Percentiles rank a stretch among this genome's conserved stretches.
Conservation (phyloP, 352 stramenopile species). For the Phytopythium oedochilum region DNA sequence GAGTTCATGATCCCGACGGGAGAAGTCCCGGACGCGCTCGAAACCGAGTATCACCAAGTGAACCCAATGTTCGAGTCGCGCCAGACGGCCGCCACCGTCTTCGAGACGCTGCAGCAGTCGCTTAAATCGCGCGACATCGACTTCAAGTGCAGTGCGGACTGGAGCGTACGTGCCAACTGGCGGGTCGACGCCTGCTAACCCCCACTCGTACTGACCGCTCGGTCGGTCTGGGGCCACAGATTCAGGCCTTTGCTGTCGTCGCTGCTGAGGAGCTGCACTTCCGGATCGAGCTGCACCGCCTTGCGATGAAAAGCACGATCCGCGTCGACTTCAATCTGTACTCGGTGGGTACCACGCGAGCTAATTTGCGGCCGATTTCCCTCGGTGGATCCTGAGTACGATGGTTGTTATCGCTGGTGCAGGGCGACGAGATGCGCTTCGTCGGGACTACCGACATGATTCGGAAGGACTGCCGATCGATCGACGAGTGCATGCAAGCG, state of each 20-base stretch:
- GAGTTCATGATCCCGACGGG: constrained; percentile 31
- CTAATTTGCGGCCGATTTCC: background rate
- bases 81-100: constrained; percentile 37
- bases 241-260: constrained; percentile 57
- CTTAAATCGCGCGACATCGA: constrained; percentile 44
- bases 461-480: constrained; percentile 44
- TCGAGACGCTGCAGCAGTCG: constrained; percentile 40
- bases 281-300: constrained; percentile 46
- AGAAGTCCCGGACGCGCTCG: constrained; percentile 44
- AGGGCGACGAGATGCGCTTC: constrained; percentile 70
- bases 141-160: constrained; percentile 42
- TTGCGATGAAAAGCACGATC: constrained; percentile 43
- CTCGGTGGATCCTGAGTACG: constrained; percentile 16
- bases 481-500: constrained; percentile 58
- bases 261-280: constrained; percentile 68
- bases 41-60: constrained; percentile 50
- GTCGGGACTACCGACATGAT: constrained; percentile 61
- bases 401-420: constrained; percentile 7
- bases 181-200: too few relatives aligned
- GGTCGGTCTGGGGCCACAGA: constrained; percentile 21
- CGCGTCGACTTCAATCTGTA: constrained; percentile 70
- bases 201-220: too few relatives aligned
- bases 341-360: constrained; percentile 26
- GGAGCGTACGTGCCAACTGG: constrained; percentile 42
- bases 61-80: constrained; percentile 76